These are phyloP conservation scores for Penicillium sp. DNA, from an alignment of 2,329 filamentous ascomycete species.

Conservation along the genomic window DNA sequence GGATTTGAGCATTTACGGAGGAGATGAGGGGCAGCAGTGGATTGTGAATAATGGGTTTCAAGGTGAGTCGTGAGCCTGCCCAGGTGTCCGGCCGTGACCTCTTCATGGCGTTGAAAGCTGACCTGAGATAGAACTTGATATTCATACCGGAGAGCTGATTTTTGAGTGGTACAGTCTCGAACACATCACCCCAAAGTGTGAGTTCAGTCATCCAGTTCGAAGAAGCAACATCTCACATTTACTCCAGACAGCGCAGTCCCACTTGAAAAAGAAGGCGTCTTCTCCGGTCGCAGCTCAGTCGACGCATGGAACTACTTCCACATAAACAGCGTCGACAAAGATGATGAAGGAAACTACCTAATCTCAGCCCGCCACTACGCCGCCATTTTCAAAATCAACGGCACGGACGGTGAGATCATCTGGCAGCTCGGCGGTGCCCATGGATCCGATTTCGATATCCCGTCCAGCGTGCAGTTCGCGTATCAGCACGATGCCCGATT, in stretches of 20 bases:
- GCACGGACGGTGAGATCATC: background rate
- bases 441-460: background rate
- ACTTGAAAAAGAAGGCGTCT: background rate
- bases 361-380: background rate
- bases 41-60: background rate
- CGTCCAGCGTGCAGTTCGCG: background rate
- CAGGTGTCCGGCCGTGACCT: no score
- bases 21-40: background rate
- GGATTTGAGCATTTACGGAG: background rate
- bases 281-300: background rate
- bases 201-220: background rate
- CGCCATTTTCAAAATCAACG: background rate
- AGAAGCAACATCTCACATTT: background rate
- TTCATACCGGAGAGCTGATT: background rate
- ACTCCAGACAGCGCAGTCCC: background rate
- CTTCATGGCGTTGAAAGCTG: no score
- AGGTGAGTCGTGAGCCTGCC: no score
- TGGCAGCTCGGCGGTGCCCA: background rate
- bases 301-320: background rate
- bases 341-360: background rate
- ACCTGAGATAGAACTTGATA: background rate
- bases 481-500: background rate
- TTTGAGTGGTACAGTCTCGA: background rate
- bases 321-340: background rate
- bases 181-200: background rate